These are phyloP conservation scores for Xylaria acuta DNA, from an alignment of 495 filamentous ascomycete genomes.

Conservation along the genomic window DNA sequence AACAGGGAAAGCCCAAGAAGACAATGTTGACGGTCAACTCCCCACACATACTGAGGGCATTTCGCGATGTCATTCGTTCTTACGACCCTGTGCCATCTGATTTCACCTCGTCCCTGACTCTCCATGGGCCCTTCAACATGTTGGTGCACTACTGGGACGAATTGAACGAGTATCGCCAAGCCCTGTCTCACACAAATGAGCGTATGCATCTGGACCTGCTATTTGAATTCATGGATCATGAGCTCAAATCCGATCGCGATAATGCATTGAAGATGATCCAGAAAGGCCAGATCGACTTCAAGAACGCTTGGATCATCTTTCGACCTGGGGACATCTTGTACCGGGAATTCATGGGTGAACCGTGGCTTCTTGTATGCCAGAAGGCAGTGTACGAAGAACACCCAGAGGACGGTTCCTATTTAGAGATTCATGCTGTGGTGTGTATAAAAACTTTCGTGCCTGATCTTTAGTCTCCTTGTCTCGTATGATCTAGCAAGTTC, in stretches of 20 bases:
- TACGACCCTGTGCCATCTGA: slow-evolving; percentile 47
- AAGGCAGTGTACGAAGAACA: slow-evolving; percentile 38
- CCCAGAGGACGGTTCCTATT: slow-evolving; percentile 28
- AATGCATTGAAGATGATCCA: slow-evolving; percentile 35
- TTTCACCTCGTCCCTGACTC: slow-evolving; percentile 40
- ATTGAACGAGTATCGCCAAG: slow-evolving; percentile 37
- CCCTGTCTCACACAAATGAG: slow-evolving; percentile 34
- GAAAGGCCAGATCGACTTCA: slow-evolving; percentile 39
- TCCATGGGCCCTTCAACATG: slow-evolving; percentile 38
- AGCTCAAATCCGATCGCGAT: slow-evolving; percentile 39
- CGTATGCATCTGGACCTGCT: slow-evolving; percentile 44
- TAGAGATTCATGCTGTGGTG: slow-evolving; percentile 34
- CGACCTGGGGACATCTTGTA: slow-evolving; percentile 45
- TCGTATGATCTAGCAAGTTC: too few species aligned
- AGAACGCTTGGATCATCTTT: slow-evolving; percentile 47
- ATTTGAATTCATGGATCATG: slow-evolving; percentile 43
- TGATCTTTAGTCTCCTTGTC: too few species aligned
- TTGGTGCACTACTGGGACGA: slow-evolving; percentile 44
- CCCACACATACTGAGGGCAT: slow-evolving; percentile 45
- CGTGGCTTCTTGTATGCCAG: slow-evolving; percentile 39
- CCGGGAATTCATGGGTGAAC: slow-evolving; percentile 36
- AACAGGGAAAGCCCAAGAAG: slow-evolving; percentile 37
- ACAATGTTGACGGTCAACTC: slow-evolving; percentile 52
- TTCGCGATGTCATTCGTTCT: slow-evolving; percentile 45
- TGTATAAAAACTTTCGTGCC: too few species aligned